Conservation (phyloP, 495 filamentous ascomycete genomes). For the Neurospora hispaniola region DNA sequence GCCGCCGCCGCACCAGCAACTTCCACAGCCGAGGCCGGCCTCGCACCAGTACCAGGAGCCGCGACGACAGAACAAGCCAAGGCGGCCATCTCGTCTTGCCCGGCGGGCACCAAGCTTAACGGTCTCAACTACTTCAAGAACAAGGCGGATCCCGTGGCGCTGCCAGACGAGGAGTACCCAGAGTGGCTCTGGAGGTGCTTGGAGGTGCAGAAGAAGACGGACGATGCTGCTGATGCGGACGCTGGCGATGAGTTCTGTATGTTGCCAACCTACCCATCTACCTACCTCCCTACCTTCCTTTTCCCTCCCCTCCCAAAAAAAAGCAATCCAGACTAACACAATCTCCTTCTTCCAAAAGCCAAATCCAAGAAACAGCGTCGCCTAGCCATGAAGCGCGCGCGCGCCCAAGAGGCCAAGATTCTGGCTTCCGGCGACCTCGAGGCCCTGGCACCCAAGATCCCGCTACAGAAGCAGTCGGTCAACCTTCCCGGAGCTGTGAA, state of each 20-base stretch:
- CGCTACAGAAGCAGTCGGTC: conserved; percentile 71
- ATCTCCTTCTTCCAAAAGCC: conserved; percentile 30
- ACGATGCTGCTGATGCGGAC: conserved; percentile 26
- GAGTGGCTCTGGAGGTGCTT: conserved; percentile 82
- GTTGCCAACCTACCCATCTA: conserved; percentile 17
- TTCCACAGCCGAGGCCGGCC: conserved; percentile 3
- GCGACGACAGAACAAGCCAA: conserved; percentile 6
- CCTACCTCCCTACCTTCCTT: background rate
- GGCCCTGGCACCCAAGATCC: conserved; percentile 59
- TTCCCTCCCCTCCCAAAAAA: background rate
- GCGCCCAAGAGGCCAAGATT: conserved; percentile 51
- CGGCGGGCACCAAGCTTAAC: conserved; percentile 60
- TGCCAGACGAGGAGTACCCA: conserved; percentile 79
- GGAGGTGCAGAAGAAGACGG: conserved; percentile 39
- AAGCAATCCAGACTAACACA: background rate
- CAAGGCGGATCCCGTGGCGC: conserved; percentile 56
- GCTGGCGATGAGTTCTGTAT: conserved; percentile 65
- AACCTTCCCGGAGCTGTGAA: conserved; percentile 63
- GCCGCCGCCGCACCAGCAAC: conserved; percentile 10
- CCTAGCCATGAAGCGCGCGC: conserved; percentile 54
- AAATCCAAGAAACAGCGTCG: conserved; percentile 72
- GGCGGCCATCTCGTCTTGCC: conserved; percentile 32
- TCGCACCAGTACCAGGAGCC: background rate
- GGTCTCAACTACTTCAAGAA: conserved; percentile 84
- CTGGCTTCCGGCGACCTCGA: conserved; percentile 54